Base-by-base conservation (phyloP, 352 stramenopile genomes). In the Phytophthora agathidicida region DNA sequence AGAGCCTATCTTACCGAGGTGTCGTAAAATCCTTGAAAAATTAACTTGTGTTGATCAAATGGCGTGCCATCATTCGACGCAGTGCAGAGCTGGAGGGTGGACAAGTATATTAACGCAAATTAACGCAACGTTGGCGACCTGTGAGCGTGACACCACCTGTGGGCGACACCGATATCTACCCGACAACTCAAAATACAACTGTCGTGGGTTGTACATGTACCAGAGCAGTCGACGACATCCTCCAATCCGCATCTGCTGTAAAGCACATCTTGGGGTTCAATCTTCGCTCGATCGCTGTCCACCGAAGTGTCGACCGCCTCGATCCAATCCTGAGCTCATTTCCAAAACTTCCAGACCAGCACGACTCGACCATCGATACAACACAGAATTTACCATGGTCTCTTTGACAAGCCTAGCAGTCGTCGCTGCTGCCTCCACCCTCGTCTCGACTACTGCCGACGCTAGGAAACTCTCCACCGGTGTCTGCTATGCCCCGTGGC, bases 401-500 rank as follows among this genome's bases (percentile, higher is more conserved):
- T 33, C 53, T 16, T 32, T 35, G 16, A 14, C 27, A 28, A 42
- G 19, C 7, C 11, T 61, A 5, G 41, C 26, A 31, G 27, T 54
- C 24, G 11, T 46, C 19, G 26, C 53, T 17, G 42, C 7, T 36
- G 19, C 13, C 23, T 26, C 24, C 17, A 23, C 31, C 14, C 8
- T 53, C 24, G 23, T 19, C 10, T 3, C 35, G 1, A 38, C 37
- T 17, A 24, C 17, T 16, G 16, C 32, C 4, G 41, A 61, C 2
- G 53, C 42, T 1, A 61, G 31, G n/a, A 61, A 61, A 27, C 42
- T 61, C 10, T 55, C 41, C 2, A 41, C 23, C 42, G 72, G 77
- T 30, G 62, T 85, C 7, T 85, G 74, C 72, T 88, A 88, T 62
- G 67, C 61, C 39, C 69, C 75, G 28, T 85, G 77, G 77, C 71